These are phyloP conservation scores for Aspergillus ustus DNA, from an alignment of 2,329 filamentous ascomycete species.

Conservation along the genomic window DNA sequence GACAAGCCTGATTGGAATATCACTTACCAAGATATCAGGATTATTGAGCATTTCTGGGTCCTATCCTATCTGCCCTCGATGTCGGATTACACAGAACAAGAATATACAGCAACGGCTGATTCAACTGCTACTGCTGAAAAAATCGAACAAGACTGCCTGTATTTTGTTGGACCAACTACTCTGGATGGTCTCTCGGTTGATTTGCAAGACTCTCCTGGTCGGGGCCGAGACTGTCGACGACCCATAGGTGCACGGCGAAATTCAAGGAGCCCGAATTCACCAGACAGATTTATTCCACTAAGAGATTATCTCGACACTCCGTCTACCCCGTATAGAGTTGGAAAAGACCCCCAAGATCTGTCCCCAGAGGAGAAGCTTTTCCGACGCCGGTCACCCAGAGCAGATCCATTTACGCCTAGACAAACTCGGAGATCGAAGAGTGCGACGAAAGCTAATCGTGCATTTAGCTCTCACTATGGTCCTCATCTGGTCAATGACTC, in stretches of 20 bases:
- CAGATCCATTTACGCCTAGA: slow-evolving; percentile 60
- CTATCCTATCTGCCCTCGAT: background rate
- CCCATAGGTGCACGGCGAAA: slow-evolving; percentile 15
- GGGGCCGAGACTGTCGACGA: slow-evolving; percentile 23
- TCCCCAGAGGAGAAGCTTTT: slow-evolving; percentile 52
- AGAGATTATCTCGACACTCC: slow-evolving; percentile 48
- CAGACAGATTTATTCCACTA: slow-evolving; percentile 64
- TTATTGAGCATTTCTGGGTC: background rate
- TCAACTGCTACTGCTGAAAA: background rate
- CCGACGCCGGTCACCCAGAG: slow-evolving; percentile 47
- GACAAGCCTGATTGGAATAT: background rate
- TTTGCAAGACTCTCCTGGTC: slow-evolving; percentile 9
- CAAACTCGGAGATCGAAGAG: slow-evolving; percentile 32
- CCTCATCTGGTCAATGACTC: slow-evolving; percentile 41
- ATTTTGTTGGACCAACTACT: slow-evolving; percentile 9
- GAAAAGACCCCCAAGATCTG: slow-evolving; percentile 53
- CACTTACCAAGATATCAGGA: background rate
- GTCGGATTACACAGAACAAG: slow-evolving; percentile 3
- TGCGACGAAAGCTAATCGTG: slow-evolving; percentile 20
- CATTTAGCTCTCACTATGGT: slow-evolving; percentile 34
- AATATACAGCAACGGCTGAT: background rate
- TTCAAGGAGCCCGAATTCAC: slow-evolving; percentile 38
- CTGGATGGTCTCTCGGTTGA: background rate
- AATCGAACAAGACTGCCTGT: background rate
- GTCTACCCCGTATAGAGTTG: slow-evolving; percentile 57